A percentile compares a stretch with the other conserved stretches of the same genome.
These are phyloP conservation scores for Fraxinus sp. DNA, from an alignment of 305 asterid genomes.

Conservation along the genomic window DNA sequence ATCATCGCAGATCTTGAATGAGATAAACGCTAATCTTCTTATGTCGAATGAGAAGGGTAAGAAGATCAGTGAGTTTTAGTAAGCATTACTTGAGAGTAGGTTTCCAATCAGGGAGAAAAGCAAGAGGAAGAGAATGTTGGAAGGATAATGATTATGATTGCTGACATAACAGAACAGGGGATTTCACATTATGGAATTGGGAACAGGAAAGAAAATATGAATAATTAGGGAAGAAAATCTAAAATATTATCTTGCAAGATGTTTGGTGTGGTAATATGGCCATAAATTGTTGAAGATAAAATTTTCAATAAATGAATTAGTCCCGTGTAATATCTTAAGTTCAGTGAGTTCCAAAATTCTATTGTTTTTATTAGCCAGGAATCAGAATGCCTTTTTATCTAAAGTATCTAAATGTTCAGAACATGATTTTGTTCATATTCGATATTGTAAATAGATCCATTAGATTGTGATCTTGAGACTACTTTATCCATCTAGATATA, in stretches of 20 bases:
- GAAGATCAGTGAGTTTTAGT: not conserved
- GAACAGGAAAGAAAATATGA: not conserved
- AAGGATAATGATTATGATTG: not conserved
- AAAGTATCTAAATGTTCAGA: not conserved
- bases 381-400: not conserved
- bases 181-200: not conserved
- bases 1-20: not conserved
- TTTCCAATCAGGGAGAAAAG: not conserved
- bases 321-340: not conserved
- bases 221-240: not conserved
- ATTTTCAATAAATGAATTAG: not conserved
- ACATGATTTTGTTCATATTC: not conserved
- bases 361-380: not conserved
- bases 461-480: not conserved
- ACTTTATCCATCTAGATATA: not conserved
- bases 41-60: not conserved
- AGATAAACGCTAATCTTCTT: not conserved
- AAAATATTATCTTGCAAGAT: not conserved
- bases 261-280: not conserved
- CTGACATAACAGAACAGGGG: not conserved
- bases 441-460: not conserved
- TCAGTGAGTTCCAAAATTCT: not conserved
- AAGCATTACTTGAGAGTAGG: not conserved
- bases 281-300: not conserved
- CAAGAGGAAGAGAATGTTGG: not conserved